Conservation (phyloP, 441 rosid species). For the Eutrema salsugineum region DNA sequence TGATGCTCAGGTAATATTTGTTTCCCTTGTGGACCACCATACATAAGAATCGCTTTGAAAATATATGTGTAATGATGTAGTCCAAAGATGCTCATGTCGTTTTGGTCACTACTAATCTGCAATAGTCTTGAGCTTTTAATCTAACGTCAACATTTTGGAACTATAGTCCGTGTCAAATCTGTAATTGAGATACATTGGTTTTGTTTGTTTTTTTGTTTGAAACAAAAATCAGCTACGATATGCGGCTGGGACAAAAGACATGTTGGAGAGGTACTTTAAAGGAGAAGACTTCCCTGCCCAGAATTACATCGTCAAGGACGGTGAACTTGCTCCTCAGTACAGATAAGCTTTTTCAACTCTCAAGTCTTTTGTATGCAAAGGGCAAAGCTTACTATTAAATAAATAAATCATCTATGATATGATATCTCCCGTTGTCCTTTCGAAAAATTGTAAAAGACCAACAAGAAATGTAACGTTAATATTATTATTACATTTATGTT, state of each 20-base stretch:
- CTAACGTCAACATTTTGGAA: background rate
- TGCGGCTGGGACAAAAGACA: slow-evolving; percentile 88
- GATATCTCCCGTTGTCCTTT: background rate
- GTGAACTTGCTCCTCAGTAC: slow-evolving; percentile 80
- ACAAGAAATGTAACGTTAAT: background rate
- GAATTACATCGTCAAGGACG: slow-evolving; percentile 86
- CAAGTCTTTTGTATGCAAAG: background rate
- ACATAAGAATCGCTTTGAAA: background rate
- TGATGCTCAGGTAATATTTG: slow-evolving; percentile 67
- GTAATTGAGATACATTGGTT: background rate
- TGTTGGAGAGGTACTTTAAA: slow-evolving; percentile 83
- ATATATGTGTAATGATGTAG: background rate
- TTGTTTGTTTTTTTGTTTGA: background rate
- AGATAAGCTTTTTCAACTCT: slow-evolving; percentile 30
- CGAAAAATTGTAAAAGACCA: background rate
- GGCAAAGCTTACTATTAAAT: background rate
- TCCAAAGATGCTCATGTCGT: background rate
- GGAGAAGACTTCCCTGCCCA: slow-evolving; percentile 81
- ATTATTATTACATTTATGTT: background rate
- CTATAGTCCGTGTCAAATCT: background rate
- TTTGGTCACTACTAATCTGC: background rate
- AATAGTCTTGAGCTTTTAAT: background rate
- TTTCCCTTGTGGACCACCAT: background rate
- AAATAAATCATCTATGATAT: no score
- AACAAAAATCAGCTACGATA: slow-evolving; percentile 56